Evolutionary conservation across 139 green algal species (phyloP).

Genomic region (Eudorina sp.): DNA sequence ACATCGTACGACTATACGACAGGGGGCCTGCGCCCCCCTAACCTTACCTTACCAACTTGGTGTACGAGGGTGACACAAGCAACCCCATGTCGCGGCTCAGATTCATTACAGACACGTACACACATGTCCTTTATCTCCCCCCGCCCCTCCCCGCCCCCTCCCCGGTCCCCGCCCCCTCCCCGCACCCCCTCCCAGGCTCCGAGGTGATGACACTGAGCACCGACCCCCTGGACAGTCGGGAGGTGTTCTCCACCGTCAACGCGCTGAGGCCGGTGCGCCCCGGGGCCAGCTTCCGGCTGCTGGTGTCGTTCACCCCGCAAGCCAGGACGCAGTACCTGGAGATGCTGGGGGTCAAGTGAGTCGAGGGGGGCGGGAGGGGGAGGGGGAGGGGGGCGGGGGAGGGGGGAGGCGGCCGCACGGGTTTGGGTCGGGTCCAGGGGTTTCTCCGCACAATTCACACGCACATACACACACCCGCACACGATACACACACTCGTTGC

Average conservation of each 20-base stretch:
- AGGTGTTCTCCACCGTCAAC: constrained; percentile 68
- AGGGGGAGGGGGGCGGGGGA: background rate
- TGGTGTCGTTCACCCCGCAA: constrained; percentile 67
- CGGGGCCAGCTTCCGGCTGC: constrained; percentile 42
- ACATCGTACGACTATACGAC: no score
- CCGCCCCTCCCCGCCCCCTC: background rate
- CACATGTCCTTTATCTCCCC: no score
- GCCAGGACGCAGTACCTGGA: constrained; percentile 55
- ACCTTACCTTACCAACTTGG: no score
- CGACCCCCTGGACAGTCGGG: constrained; percentile 57
- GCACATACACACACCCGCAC: no score
- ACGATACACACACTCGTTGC: no score
- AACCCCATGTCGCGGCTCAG: no score
- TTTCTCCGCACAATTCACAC: no score
- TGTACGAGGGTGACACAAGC: no score
- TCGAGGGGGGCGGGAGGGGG: background rate
- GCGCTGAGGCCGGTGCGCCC: constrained; percentile 54
- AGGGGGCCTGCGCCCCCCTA: no score
- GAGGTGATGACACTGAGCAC: constrained; percentile 34
- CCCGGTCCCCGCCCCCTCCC: background rate
- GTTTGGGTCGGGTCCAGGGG: no score
- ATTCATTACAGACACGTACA: no score
- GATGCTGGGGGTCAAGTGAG: constrained; percentile 58
- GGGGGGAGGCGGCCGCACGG: background rate
- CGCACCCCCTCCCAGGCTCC: background rate